Evolutionary conservation across 208 protist species (phyloP), one percentile per base, ranked within the genome.

Genomic region (Leishmania gerbilli): DNA sequence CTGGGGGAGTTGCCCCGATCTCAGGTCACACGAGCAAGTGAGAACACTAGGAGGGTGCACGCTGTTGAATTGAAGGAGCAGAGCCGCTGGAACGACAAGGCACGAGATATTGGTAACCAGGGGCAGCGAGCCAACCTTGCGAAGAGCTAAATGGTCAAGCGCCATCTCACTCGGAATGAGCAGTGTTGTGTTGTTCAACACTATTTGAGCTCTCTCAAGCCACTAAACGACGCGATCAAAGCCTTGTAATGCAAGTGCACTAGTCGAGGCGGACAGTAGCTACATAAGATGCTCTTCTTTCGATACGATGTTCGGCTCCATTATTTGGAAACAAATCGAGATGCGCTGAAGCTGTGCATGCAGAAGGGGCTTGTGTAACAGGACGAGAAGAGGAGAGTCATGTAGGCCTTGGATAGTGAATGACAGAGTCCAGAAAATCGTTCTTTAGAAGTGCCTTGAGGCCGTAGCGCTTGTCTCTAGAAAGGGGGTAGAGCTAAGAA

Each of bases 341-440:
- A 72, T 9, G 9, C 79, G 49, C 40, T 51, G n/a, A 8, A 78
- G 27, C n/a, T 82, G 72, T 53, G 45, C 65, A 60, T 78, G 60
- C 55, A 78, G 34, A 40, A 62, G 47, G 0, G 72, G 6, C 24
- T 60, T 77, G 3, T 56, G 72, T 34, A 62, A 78, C 4, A 49
- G 19, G 5, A 72, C 17, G 2, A n/a, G 53, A 55, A 55, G 51
- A 76, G 71, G 17, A n/a, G 31, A 1, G 19, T 31, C 9, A n/a
- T 17, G n/a, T 7, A 21, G 17, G 5, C 40, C 5, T 64, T 11
- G 37, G 24, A 37, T 45, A 77, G 27, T 0, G 11, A 37, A 77
- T 21, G 5, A 65, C 51, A 64, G 31, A 1, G 40, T 34, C 31
- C 31, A 49, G 3, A 37, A 1, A 27, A 45, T 64, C 49, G 4